These are phyloP conservation scores for Tieghemostelium lacteum DNA, from an alignment of 78 protist species.

Conservation along the genomic window DNA sequence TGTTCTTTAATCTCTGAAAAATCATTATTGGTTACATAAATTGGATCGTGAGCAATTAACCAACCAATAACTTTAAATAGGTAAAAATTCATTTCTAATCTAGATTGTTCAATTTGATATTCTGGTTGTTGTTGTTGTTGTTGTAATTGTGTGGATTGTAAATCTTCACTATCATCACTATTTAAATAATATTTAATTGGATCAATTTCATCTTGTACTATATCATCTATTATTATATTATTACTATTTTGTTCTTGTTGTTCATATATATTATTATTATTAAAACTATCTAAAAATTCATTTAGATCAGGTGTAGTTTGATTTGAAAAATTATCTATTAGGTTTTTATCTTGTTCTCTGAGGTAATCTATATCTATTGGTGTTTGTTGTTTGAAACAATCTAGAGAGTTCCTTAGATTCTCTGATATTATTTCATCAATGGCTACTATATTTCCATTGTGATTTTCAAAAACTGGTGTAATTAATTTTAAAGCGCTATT, in stretches of 20 bases:
- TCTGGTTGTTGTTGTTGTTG: not conserved
- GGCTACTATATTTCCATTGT: no score
- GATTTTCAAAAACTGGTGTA: not conserved
- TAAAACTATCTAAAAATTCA: not conserved
- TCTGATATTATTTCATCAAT: not conserved
- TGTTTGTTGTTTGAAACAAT: not conserved
- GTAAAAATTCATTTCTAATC: constrained; percentile 9
- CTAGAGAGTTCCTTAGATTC: not conserved
- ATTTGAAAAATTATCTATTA: not conserved
- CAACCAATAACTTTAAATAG: constrained; percentile 41
- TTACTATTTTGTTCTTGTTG: not conserved
- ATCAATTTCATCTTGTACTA: not conserved
- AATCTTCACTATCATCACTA: no score
- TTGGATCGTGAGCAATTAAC: constrained; percentile 32
- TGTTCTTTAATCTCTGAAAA: constrained; percentile 3
- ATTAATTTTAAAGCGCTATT: not conserved
- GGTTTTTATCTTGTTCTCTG: not conserved
- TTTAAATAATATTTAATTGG: not conserved
- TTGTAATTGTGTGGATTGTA: not conserved
- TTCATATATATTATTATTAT: no score
- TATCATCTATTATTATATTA: not conserved
- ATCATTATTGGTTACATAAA: constrained; percentile 17
- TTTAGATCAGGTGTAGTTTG: not conserved
- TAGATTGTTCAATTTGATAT: not conserved
- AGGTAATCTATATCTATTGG: not conserved